Conservation (phyloP, 164 flowering plant species). For the Litsea cubeba region DNA sequence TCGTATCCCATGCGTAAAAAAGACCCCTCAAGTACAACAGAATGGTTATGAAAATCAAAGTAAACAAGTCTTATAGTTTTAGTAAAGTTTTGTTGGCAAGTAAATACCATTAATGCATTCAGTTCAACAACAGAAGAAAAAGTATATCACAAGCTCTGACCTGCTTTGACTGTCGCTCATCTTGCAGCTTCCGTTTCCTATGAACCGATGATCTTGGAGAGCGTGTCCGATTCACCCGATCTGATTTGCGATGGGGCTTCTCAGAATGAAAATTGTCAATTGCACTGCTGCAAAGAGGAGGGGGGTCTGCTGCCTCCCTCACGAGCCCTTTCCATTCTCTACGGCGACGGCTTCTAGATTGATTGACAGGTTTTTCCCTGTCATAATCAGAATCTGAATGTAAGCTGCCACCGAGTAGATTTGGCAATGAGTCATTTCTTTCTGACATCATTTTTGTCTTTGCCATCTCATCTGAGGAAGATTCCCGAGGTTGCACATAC, state of each 20-base stretch:
- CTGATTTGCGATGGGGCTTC: slow-evolving; percentile 24
- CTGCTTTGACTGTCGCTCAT: slow-evolving; percentile 39
- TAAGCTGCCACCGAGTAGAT: not conserved
- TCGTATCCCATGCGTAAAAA: too few relatives aligned
- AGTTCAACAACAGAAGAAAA: too few relatives aligned
- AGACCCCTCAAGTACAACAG: too few relatives aligned
- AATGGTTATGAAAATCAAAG: too few relatives aligned
- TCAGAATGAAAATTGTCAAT: slow-evolving; percentile 23
- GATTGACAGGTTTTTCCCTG: slow-evolving; percentile 27
- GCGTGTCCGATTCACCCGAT: slow-evolving; percentile 29
- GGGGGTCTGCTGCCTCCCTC: slow-evolving; percentile 50
- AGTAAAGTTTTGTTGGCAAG: too few relatives aligned
- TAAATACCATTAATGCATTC: too few relatives aligned
- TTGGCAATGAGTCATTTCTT: slow-evolving; percentile 16
- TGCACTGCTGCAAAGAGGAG: slow-evolving; percentile 52
- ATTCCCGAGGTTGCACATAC: slow-evolving; percentile 44
- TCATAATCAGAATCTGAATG: slow-evolving; percentile 42
- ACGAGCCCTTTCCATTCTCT: slow-evolving; percentile 60
- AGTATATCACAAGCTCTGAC: slow-evolving; percentile 26
- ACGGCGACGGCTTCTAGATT: slow-evolving; percentile 40
- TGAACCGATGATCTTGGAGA: slow-evolving; percentile 39
- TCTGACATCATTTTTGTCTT: slow-evolving; percentile 22
- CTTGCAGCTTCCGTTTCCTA: slow-evolving; percentile 47
- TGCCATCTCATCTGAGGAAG: slow-evolving; percentile 32
- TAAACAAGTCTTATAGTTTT: too few relatives aligned